Base-by-base conservation (phyloP, 768 basidiomycete genomes). In the Rhodotorula toruloides region DNA sequence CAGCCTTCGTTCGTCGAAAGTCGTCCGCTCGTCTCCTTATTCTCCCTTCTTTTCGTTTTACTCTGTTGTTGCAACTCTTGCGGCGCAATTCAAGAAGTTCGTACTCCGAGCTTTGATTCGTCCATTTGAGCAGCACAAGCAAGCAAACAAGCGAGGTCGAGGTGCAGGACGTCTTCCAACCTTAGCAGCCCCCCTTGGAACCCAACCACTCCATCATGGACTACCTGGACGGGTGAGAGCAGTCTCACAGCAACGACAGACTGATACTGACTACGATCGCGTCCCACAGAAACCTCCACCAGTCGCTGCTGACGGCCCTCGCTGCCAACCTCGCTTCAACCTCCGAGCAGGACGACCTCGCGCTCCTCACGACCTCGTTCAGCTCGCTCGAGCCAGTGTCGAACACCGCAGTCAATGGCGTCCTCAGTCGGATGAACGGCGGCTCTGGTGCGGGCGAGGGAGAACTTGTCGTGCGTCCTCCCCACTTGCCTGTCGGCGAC, bases 281-380 rank as follows among this genome's bases (percentile, higher is more conserved):
- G 22, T 17, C 44, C 27, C 34, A 61, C 59, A 63, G 67, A 10
- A 56, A 54, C 47, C 61, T 73, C 14, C 66, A 73, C 50, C 27
- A 34, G 29, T 29, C 50, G 25, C 53, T 71, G 34, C 58, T 73
- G 43, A 44, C 56, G 8, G 42, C 59, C 10, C 70, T 73, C 44
- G 72, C 72, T 27, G 46, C 54, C 42, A 70, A 70, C 52, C 52
- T 70, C 54, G 49, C 68, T 31, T 56, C 67, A 11, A 21, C 32
- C 14, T 43, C 44, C 22, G 1, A 27, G 2, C 39, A 57, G 31
- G 40, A 57, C 55, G 63, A 63, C 25, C 29, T 58, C 40, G 21
- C 34, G 34, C 59, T 53, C 39, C 63, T 68, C 54, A 54, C 61
- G 9, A 48, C 54, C 17, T 46, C 68, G 19, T 56, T 61, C 48